A percentile compares a stretch with the other conserved stretches of the same genome.
These are phyloP conservation scores for Ophiosphaerella korrae DNA, from an alignment of 2,329 filamentous ascomycete species.

Conservation along the genomic window DNA sequence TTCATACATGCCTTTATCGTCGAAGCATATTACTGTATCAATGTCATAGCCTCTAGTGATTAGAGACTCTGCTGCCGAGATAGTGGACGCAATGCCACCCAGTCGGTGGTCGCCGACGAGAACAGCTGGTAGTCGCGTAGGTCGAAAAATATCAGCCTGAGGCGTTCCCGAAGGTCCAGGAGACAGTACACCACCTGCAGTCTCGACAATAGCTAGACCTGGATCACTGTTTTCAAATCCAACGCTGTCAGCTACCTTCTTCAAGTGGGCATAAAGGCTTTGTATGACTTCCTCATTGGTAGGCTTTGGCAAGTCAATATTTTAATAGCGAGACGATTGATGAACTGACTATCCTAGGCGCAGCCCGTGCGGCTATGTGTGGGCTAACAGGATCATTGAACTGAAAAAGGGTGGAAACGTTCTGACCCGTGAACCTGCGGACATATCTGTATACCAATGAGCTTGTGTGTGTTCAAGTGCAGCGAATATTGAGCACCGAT, in stretches of 20 bases:
- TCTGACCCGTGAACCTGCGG: slow-evolving; percentile 60
- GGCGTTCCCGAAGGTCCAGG: slow-evolving; percentile 76
- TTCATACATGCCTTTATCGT: slow-evolving; percentile 65
- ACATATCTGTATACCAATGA: slow-evolving; percentile 61
- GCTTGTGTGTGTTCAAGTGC: neutral
- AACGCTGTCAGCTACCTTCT: slow-evolving; percentile 11
- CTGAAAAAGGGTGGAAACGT: slow-evolving; percentile 68
- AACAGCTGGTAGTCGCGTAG: slow-evolving; percentile 73
- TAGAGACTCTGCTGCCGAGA: slow-evolving; percentile 80
- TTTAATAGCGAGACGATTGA: neutral
- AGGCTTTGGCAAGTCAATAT: slow-evolving; percentile 24
- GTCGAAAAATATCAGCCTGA: slow-evolving; percentile 78
- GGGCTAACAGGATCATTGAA: slow-evolving; percentile 78
- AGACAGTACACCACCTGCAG: slow-evolving; percentile 81
- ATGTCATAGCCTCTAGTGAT: slow-evolving; percentile 79
- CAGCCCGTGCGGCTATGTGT: slow-evolving; percentile 67
- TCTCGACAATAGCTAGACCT: slow-evolving; percentile 69
- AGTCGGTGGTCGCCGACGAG: slow-evolving; percentile 76
- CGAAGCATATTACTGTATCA: slow-evolving; percentile 70
- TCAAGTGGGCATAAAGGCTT: slow-evolving; percentile 21
- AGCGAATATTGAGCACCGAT: slow-evolving; percentile 54
- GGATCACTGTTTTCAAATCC: slow-evolving; percentile 5
- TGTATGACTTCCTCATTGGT: slow-evolving; percentile 27
- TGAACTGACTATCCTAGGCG: slow-evolving; percentile 24
- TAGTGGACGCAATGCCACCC: slow-evolving; percentile 80